Evolutionary conservation across 768 basidiomycete genomes (phyloP).

Genomic region (Pulveroboletus sp.): DNA sequence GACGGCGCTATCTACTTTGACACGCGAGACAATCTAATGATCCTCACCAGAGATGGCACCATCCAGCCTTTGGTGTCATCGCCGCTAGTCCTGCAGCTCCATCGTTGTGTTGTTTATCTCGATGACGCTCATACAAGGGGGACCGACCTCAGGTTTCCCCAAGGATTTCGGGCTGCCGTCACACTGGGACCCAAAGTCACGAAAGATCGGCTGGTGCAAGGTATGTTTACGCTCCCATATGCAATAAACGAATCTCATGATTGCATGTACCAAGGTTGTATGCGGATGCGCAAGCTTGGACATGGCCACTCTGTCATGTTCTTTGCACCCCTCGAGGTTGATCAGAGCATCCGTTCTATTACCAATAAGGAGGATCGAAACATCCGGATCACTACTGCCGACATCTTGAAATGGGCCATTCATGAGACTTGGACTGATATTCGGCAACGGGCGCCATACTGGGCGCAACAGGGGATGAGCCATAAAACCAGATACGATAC

Average conservation of each 20-base stretch:
- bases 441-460: constrained; percentile 34
- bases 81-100: constrained; percentile 30
- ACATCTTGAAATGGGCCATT: constrained; percentile 45
- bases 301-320: neutral
- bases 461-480: constrained; percentile 36
- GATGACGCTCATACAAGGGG: constrained; percentile 51
- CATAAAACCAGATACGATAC: constrained; percentile 6
- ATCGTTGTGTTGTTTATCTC: constrained; percentile 45
- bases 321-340: neutral
- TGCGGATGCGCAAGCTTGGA: neutral
- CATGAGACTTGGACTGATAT: constrained; percentile 41
- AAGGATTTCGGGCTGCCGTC: constrained; percentile 18
- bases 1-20: constrained; percentile 44
- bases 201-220: constrained; percentile 53
- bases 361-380: constrained; percentile 7
- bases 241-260: neutral
- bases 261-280: neutral
- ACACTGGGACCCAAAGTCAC: constrained; percentile 46
- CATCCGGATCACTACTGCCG: constrained; percentile 4
- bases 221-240: neutral
- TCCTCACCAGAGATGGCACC: neutral
- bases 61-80: neutral
- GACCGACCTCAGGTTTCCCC: constrained; percentile 51
- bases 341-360: neutral
- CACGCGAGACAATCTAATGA: constrained; percentile 3